These are phyloP conservation scores for Labyrinthula sp. DNA, from an alignment of 352 stramenopile genomes.

Conservation along the genomic window DNA sequence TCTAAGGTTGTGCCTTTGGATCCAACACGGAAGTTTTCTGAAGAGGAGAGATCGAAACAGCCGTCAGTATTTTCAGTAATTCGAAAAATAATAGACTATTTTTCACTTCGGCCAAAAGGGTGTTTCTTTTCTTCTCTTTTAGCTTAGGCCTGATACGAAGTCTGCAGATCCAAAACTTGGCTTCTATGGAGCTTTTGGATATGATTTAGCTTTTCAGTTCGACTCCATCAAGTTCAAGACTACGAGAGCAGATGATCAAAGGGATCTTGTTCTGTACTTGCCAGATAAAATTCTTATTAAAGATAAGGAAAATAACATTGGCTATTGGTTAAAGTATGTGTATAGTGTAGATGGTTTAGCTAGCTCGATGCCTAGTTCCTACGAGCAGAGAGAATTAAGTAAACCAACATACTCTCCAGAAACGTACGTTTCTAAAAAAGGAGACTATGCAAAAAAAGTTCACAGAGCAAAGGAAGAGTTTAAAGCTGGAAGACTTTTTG, in stretches of 20 bases:
- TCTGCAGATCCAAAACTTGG: slow-evolving; percentile 54
- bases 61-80: slow-evolving; percentile 56
- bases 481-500: slow-evolving; percentile 57
- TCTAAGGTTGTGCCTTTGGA: not conserved
- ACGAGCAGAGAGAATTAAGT: slow-evolving; percentile 33
- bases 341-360: slow-evolving; percentile 41
- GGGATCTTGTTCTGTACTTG: slow-evolving; percentile 54
- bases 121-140: too few species aligned
- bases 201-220: slow-evolving; percentile 67
- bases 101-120: slow-evolving; percentile 40
- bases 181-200: slow-evolving; percentile 58
- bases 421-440: slow-evolving; percentile 41
- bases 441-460: slow-evolving; percentile 40
- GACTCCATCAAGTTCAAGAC: slow-evolving; percentile 49
- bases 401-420: not conserved
- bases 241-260: slow-evolving; percentile 42
- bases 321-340: slow-evolving; percentile 52
- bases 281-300: slow-evolving; percentile 56
- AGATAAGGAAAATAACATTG: slow-evolving; percentile 49
- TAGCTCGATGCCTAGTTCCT: not conserved
- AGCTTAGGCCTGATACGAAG: too few species aligned
- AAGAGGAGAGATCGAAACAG: slow-evolving; percentile 34
- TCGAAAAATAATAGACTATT: slow-evolving; percentile 44
- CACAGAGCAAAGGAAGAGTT: slow-evolving; percentile 53
- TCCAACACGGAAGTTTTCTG: slow-evolving; percentile 2